A percentile compares a stretch with the other conserved stretches of the same genome.
phyloP scores from a whole-genome alignment of 2,329 filamentous ascomycete genomes.

The Colletotrichum falcatum region DNA sequence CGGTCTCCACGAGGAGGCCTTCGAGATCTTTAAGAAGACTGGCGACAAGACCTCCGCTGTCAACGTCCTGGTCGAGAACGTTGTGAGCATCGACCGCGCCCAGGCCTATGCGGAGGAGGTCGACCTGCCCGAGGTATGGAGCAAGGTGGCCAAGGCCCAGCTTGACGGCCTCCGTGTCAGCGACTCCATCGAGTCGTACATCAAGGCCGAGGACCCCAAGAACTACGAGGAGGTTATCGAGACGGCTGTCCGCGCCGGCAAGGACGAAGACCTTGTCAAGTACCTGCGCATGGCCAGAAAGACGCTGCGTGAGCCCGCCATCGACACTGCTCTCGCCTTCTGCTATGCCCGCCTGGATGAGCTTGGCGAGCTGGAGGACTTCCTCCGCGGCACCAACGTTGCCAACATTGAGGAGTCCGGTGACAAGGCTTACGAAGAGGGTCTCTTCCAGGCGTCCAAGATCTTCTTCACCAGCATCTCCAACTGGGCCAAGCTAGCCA shows the following conservation, averaged over 20 bases:
- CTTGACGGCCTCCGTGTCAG: conserved; percentile 93
- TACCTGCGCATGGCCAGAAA: conserved; percentile 97
- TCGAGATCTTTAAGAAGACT: conserved; percentile 99
- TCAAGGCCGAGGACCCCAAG: conserved; percentile 90
- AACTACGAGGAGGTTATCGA: conserved; percentile 98
- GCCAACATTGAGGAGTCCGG: conserved; percentile 96
- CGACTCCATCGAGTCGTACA: conserved; percentile 96
- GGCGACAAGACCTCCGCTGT: conserved; percentile 88
- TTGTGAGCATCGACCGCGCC: conserved; percentile 97
- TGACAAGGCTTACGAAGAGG: conserved; percentile 97
- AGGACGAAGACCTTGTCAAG: conserved; percentile 97
- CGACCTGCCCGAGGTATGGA: conserved; percentile 96
- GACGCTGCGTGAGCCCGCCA: conserved; percentile 90
- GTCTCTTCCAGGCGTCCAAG: conserved; percentile 95
- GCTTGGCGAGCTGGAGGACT: conserved; percentile 93
- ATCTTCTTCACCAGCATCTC: conserved; percentile 97
- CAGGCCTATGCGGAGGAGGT: conserved; percentile 96
- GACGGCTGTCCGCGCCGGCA: conserved; percentile 92
- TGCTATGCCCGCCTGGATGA: conserved; percentile 93
- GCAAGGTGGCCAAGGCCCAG: conserved; percentile 97
- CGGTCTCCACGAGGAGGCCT: conserved; percentile 94
- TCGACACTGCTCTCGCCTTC: conserved; percentile 95
- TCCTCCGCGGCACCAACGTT: conserved; percentile 91
- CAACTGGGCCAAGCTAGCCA: conserved; percentile 99
- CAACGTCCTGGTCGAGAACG: conserved; percentile 92